Conservation (phyloP, 2,329 filamentous ascomycete species). For the Colletotrichum eremochloae region DNA sequence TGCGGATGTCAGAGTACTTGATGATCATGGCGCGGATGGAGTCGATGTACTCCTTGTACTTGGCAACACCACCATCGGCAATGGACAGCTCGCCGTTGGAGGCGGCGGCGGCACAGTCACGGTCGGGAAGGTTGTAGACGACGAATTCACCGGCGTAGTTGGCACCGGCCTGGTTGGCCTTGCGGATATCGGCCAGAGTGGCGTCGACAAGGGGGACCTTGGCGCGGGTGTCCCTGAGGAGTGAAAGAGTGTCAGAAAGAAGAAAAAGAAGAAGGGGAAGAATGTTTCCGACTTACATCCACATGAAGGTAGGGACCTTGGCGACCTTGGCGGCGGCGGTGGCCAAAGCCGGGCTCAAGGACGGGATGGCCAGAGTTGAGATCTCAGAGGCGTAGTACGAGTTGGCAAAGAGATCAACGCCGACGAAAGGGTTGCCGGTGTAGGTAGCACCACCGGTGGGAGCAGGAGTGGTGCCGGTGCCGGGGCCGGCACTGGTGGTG, state of each 20-base stretch:
- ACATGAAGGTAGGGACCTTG: slow-evolving; percentile 66
- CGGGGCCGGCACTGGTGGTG: slow-evolving; percentile 43
- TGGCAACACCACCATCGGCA: slow-evolving; percentile 62
- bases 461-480: slow-evolving; percentile 45
- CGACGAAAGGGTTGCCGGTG: slow-evolving; percentile 68
- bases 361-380: slow-evolving; percentile 70
- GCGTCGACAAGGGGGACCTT: slow-evolving; percentile 62
- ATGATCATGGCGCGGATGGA: slow-evolving; percentile 58
- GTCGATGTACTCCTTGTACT: slow-evolving; percentile 70
- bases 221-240: slow-evolving; percentile 61
- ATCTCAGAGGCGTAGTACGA: slow-evolving; percentile 69
- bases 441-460: slow-evolving; percentile 55
- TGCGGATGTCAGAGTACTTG: slow-evolving; percentile 58
- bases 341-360: slow-evolving; percentile 67
- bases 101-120: slow-evolving; percentile 69
- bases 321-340: slow-evolving; percentile 66
- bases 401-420: slow-evolving; percentile 66
- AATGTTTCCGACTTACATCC: slow-evolving; percentile 56
- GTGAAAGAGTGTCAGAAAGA: slow-evolving; percentile 34
- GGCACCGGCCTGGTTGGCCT: slow-evolving; percentile 52
- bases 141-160: slow-evolving; percentile 65
- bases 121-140: slow-evolving; percentile 70
- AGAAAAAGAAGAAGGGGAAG: no score
- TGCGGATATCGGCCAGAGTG: slow-evolving; percentile 60
- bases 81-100: slow-evolving; percentile 69